These are phyloP conservation scores for Chara braunii DNA, from an alignment of 139 green algal genomes.

Conservation along the genomic window DNA sequence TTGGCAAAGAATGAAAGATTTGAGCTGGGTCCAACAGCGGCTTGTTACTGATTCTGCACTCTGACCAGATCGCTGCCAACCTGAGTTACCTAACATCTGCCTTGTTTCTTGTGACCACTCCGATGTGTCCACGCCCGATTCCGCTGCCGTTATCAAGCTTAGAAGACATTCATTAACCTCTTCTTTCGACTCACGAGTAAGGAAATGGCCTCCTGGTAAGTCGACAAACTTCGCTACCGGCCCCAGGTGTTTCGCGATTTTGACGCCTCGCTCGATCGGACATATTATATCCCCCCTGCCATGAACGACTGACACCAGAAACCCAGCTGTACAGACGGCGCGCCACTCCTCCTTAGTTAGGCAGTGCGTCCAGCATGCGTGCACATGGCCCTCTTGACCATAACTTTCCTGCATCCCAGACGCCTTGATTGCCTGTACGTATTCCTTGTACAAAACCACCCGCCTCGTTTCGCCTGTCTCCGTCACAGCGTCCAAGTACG, in stretches of 20 bases:
- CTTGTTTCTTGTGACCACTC: too few species aligned
- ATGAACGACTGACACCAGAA: constrained; percentile 25
- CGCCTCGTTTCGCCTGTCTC: not conserved
- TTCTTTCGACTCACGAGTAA: not conserved
- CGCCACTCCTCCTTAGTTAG: not conserved
- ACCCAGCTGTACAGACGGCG: not conserved
- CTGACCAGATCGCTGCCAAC: too few species aligned
- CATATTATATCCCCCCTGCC: constrained; percentile 9
- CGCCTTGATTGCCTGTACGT: not conserved
- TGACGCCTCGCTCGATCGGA: not conserved
- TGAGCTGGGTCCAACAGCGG: too few species aligned
- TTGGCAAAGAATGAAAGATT: too few species aligned
- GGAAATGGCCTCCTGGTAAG: not conserved
- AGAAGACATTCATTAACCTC: too few species aligned
- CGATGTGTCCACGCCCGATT: too few species aligned
- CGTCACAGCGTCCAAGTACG: constrained; percentile 2
- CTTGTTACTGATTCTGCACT: too few species aligned
- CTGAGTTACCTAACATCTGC: too few species aligned
- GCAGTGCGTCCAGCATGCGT: constrained; percentile 16
- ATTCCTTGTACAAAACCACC: constrained; percentile 13
- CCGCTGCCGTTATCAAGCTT: too few species aligned
- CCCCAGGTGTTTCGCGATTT: not conserved
- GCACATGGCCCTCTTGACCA: constrained; percentile 7
- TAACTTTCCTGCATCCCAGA: constrained; percentile 1
- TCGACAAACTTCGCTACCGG: not conserved